Base-by-base conservation (phyloP, 768 basidiomycete genomes). In the Boletus sensibilis region DNA sequence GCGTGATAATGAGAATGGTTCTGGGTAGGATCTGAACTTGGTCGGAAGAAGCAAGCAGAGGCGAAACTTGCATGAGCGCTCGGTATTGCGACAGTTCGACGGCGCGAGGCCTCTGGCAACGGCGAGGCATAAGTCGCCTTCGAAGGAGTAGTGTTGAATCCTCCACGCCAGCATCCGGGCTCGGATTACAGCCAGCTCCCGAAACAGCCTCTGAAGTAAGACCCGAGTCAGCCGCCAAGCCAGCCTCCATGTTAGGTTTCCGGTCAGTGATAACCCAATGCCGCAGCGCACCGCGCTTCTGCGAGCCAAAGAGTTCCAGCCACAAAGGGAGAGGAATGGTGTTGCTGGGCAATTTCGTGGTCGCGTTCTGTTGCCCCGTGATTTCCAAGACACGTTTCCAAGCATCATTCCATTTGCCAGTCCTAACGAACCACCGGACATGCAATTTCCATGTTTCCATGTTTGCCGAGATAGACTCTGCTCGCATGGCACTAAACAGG, bases 221-320 rank as follows among this genome's bases (percentile, higher is more conserved):
- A 34, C 14, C 39, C 16, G 13, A 11, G 21, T 4, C 13, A 12
- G 55, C 13, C 21, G 39, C 21, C 14, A 31, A n/a, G 43, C 35
- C 29, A 38, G 35, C 18, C 20, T 14, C 34, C 27, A 3, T 6
- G 45, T 16, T 16, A 27, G 49, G 27, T 40, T 39, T 46, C 38
- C 16, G 35, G 57, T 46, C 20, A 23, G 53, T 38, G 46, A 58
- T 53, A 23, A 50, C 31, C 61, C 64, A 65, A 41, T 46, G 56
- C 37, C 69, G 66, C 27, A 68, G 59, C 6, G 70, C 74, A 44
- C 75, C 72, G 49, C 72, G 69, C 52, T 77, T 78, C 58, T 68
- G 63, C 18, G 75, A 74, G 45, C 76, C 75, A 60, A 83, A 80
- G 60, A 89, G 81, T 58, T 89, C 86, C 42, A 82, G 55, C 87